Base-by-base conservation (phyloP, 2,329 filamentous ascomycete genomes). In the Helminthosporium solani region DNA sequence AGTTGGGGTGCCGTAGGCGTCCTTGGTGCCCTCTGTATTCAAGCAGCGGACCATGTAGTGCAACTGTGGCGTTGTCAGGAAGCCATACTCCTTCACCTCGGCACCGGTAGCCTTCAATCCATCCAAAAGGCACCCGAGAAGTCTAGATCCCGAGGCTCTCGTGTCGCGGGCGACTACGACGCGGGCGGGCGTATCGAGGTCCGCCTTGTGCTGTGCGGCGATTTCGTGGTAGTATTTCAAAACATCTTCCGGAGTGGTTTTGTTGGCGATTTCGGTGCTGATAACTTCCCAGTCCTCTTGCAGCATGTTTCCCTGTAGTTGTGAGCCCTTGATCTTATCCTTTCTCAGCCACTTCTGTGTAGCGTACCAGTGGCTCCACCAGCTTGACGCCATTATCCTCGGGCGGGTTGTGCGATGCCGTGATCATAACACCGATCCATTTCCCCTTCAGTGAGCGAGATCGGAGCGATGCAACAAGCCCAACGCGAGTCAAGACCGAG, bases 41-140 rank as follows among this genome's bases (percentile, higher is more conserved):
- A 90, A 82, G 71, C 91, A 95, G 55, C 94, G 88, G 25, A 92
- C 92, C 54, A 97, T 79, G 73, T 99, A 99, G 76, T 99, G 94
- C 47, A 99, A 81, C 75, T 97, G 94, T n/a, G 94, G 94, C 3
- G 94, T 99, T 11, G 94, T 97, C 63, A 96, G 78, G 67, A 91
- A 85, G 73, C 92, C 94, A 75, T 85, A 92, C 76, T 97, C 92
- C 64, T 83, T 83, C 66, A 83, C 86, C 50, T 89, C 83, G 44
- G 86, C 83, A 45, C 82, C 81, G 37, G 87, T 86, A 41, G 88
- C 88, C 50, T 86, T 84, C 54, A 97, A 78, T 15, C 89, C 89
- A 64, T 89, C 87, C 48, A 85, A 81, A 40, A 97, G 81, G 49
- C 91, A 88, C 31, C 81, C 78, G 23, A 91, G 87, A 20, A 99